Conservation (phyloP, 441 rosid genomes). For the Bocquillonia castaneifolia region DNA sequence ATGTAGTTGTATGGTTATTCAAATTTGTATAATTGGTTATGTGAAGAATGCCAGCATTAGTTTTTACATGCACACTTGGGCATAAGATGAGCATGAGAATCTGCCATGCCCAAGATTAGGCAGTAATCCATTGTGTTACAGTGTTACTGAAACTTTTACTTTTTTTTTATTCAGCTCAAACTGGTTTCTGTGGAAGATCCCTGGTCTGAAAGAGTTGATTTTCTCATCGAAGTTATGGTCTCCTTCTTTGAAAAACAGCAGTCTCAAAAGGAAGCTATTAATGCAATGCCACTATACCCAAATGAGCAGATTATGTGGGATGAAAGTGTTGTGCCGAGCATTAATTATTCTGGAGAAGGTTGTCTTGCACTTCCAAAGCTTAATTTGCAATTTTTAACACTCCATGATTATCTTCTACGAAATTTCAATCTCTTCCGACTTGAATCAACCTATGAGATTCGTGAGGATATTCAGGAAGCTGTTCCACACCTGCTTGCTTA, state of each 20-base stretch:
- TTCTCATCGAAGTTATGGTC: constrained; percentile 89
- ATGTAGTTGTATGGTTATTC: too few relatives aligned
- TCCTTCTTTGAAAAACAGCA: constrained; percentile 89
- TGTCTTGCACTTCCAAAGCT: constrained; percentile 98
- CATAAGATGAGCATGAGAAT: neutral
- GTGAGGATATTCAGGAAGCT: constrained; percentile 99
- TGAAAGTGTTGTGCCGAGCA: constrained; percentile 96
- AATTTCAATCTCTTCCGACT: constrained; percentile 97
- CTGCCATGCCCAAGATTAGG: neutral
- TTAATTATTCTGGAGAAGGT: constrained; percentile 98
- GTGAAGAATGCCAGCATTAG: neutral
- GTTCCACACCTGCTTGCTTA: constrained; percentile 89
- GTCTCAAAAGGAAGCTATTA: constrained; percentile 97
- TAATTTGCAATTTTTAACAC: constrained; percentile 91
- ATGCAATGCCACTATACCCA: constrained; percentile 96
- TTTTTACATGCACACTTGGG: neutral
- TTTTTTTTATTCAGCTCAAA: constrained; percentile 62
- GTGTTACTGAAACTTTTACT: constrained; percentile 5
- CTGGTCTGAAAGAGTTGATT: constrained; percentile 84
- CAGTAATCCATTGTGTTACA: neutral
- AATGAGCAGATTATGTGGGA: constrained; percentile 99
- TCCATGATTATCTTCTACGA: constrained; percentile 92
- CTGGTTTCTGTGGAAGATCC: constrained; percentile 73
- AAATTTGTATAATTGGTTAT: neutral
- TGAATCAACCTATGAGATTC: constrained; percentile 98